Conservation (phyloP, 169 alveolate species). For the Eimeria acervulina region DNA sequence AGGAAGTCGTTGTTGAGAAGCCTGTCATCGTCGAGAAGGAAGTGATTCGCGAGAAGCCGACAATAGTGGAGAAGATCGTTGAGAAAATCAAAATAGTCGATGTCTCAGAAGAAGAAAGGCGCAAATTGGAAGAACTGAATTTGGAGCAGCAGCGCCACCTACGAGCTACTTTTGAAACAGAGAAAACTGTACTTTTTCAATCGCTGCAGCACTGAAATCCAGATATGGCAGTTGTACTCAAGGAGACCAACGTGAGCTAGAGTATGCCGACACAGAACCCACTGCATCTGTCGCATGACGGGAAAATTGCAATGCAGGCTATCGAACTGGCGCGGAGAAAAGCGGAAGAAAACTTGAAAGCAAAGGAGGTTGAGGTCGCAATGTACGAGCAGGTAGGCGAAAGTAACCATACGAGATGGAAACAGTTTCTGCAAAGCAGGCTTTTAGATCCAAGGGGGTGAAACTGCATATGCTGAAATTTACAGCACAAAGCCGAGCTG, state of each 20-base stretch:
- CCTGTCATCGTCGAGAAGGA: conserved; percentile 32
- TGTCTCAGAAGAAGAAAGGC: conserved; percentile 67
- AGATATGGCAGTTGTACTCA: background rate
- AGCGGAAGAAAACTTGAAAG: conserved; percentile 52
- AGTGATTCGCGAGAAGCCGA: background rate
- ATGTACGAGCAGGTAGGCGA: conserved; percentile 9
- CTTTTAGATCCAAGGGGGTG: background rate
- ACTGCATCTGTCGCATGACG: background rate
- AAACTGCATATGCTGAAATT: background rate
- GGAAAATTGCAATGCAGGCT: background rate
- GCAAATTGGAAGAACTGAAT: conserved; percentile 8
- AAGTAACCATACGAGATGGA: background rate
- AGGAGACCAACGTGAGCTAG: background rate
- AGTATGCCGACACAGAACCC: background rate
- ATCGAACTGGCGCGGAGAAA: conserved; percentile 55
- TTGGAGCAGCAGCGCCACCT: conserved; percentile 58
- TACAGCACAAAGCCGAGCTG: conserved; percentile 88
- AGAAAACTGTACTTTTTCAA: conserved; percentile 36
- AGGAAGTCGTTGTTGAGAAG: conserved; percentile 56
- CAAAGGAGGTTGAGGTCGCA: conserved; percentile 51
- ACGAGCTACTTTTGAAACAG: conserved; percentile 50
- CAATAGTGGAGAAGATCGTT: conserved; percentile 2
- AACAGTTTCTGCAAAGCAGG: background rate
- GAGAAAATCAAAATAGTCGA: conserved; percentile 42
- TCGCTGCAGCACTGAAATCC: background rate